phyloP scores from a whole-genome alignment of 2,329 filamentous ascomycete genomes.

The Aulographum hederae region DNA sequence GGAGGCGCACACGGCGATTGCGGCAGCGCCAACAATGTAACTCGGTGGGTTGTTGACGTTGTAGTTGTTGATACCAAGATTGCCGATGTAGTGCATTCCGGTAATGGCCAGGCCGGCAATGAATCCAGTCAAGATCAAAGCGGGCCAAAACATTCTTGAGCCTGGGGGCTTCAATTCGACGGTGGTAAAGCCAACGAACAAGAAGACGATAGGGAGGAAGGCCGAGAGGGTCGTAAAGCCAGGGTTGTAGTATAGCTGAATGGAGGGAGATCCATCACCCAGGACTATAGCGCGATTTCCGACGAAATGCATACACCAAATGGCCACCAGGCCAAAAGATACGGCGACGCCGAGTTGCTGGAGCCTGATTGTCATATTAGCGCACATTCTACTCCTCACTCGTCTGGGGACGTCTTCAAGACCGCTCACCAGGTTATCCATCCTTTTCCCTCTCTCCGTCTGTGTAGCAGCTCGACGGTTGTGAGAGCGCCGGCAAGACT shows the following conservation, averaged over 20 bases:
- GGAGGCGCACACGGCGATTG: slow-evolving; percentile 57
- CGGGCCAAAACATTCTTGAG: slow-evolving; percentile 11
- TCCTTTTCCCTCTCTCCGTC: slow-evolving; percentile 51
- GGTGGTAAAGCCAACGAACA: slow-evolving; percentile 53
- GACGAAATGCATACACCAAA: slow-evolving; percentile 54
- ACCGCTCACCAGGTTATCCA: too few relatives aligned
- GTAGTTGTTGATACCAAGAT: slow-evolving; percentile 67
- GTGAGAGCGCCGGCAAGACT: slow-evolving; percentile 62
- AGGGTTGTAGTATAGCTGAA: slow-evolving; percentile 58
- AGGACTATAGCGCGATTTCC: slow-evolving; percentile 65
- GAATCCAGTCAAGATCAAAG: slow-evolving; percentile 38
- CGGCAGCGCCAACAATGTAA: slow-evolving; percentile 47
- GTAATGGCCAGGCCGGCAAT: slow-evolving; percentile 60
- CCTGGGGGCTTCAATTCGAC: slow-evolving; percentile 29
- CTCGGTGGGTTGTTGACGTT: slow-evolving; percentile 38
- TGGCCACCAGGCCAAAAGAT: slow-evolving; percentile 29
- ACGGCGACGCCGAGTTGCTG: slow-evolving; percentile 23
- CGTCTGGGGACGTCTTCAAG: too few relatives aligned
- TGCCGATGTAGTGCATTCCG: slow-evolving; percentile 80
- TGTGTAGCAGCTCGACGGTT: slow-evolving; percentile 65
- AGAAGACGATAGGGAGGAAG: slow-evolving; percentile 59
- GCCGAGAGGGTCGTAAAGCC: slow-evolving; percentile 61
- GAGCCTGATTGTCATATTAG: slow-evolving; percentile 15
- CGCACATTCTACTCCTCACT: too few relatives aligned
- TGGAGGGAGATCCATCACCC: slow-evolving; percentile 36